phyloP scores from a whole-genome alignment of 2,329 filamentous ascomycete species.

The Cladosporium sp. region DNA sequence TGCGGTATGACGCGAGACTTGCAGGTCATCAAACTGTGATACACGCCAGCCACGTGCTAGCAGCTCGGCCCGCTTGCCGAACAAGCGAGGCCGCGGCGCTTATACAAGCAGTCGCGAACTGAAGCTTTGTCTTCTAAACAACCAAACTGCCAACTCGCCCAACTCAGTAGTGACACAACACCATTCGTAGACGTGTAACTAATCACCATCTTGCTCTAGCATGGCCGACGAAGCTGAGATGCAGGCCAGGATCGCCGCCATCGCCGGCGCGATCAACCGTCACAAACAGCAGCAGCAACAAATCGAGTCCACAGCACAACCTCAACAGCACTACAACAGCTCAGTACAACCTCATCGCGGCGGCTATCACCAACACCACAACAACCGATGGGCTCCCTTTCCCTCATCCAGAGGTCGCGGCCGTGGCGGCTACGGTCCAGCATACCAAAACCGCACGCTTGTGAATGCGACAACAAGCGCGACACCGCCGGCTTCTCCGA shows the following conservation, averaged over 20 bases:
- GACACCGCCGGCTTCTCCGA: slow-evolving; percentile 1
- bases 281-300: slow-evolving; percentile 26
- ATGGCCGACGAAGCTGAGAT: slow-evolving; percentile 27
- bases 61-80: too few species aligned
- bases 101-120: not conserved
- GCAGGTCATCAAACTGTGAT: too few species aligned
- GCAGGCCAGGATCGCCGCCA: slow-evolving; percentile 28
- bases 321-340: slow-evolving; percentile 1
- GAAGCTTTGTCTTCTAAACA: not conserved
- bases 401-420: slow-evolving; percentile 16
- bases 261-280: slow-evolving; percentile 29
- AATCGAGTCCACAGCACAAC: not conserved
- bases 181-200: not conserved
- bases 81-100: not conserved
- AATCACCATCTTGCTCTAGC: slow-evolving; percentile 6
- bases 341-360: not conserved
- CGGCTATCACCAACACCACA: not conserved
- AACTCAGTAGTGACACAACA: not conserved
- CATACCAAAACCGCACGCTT: slow-evolving; percentile 57
- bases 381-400: slow-evolving; percentile 26
- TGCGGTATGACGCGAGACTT: too few species aligned
- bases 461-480: slow-evolving; percentile 38
- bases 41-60: too few species aligned
- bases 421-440: slow-evolving; percentile 24
- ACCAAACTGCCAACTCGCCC: not conserved